Base-by-base conservation (phyloP, 441 rosid genomes). In the Euphorbia corollata region DNA sequence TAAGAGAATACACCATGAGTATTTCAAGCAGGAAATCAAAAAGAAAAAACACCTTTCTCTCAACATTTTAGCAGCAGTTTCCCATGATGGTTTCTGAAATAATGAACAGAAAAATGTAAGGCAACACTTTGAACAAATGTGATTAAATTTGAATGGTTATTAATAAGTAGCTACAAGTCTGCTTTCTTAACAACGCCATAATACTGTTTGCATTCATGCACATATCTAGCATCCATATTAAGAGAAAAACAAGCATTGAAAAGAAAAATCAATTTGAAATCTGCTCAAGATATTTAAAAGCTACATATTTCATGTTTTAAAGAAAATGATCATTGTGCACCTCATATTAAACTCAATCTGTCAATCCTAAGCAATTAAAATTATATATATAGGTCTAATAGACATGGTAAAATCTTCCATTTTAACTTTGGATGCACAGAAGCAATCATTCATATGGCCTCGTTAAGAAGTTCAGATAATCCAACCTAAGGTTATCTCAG, bases 21-120 rank as follows among this genome's bases (percentile, higher is more conserved):
- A 69, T 64, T 70, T 69, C 41, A 54, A 64, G n/a, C 12, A 60
- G 11, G 59, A 15, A 69, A 41, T 34, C 23, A 41, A 3, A 34
- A 20, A 13, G 43, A 16, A 51, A 38, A 59, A 79, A 63, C 72
- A 94, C 99, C 94, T 89, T 76, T 88, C 84, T 75, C 84, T 83
- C 59, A 94, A 76, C 71, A 84, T 87, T 74, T 75, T 82, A 71
- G 98, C 94, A 56, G 98, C 86, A 73, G 82, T 95, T 80, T 95
- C 98, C 99, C 99, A 95, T 9, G 96, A 83, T 15, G 98, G 92
- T 86, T 87, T 95, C 98, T 95, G 89, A 64, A 76, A 81, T 57
- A 73, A 75, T 68, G 45, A 59, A 68, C 55, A 75, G 2, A 55
- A 12, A 74, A 57, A 38, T 50, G 47, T 65, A 58, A 72, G 43